These are phyloP conservation scores for Paracoccidioides brasiliensis DNA, from an alignment of 2,329 filamentous ascomycete genomes.

Conservation along the genomic window DNA sequence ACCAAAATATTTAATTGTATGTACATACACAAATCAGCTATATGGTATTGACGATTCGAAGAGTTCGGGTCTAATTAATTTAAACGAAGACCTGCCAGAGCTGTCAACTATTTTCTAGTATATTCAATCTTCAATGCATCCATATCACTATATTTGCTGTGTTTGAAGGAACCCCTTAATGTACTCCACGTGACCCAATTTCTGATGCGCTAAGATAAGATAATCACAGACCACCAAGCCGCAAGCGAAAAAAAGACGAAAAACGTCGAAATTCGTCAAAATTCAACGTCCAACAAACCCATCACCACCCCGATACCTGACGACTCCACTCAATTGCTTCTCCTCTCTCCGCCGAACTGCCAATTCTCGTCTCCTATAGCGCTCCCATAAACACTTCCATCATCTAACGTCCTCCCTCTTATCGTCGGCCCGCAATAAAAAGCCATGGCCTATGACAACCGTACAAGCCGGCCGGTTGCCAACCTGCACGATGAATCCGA, in stretches of 20 bases:
- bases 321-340: conserved; percentile 3
- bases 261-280: conserved; percentile 21
- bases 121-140: background rate
- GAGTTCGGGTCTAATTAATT: background rate
- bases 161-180: background rate
- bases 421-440: conserved; percentile 9
- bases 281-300: conserved; percentile 22
- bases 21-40: background rate
- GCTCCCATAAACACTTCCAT: background rate
- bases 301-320: conserved; percentile 10
- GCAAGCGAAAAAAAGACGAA: conserved; percentile 24
- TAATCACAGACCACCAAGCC: conserved; percentile 28
- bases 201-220: conserved; percentile 26
- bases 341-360: background rate
- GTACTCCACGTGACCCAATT: conserved; percentile 9
- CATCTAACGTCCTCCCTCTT: conserved; percentile 10
- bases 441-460: conserved; percentile 35
- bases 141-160: background rate
- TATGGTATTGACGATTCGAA: background rate
- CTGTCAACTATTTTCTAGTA: background rate
- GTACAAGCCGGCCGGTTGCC: conserved; percentile 27
- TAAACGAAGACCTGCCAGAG: background rate
- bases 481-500: conserved; percentile 68
- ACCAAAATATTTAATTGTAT: background rate
- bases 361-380: background rate